Base-by-base conservation (phyloP, 2,329 filamentous ascomycete species). In the Trichoderma sp. region DNA sequence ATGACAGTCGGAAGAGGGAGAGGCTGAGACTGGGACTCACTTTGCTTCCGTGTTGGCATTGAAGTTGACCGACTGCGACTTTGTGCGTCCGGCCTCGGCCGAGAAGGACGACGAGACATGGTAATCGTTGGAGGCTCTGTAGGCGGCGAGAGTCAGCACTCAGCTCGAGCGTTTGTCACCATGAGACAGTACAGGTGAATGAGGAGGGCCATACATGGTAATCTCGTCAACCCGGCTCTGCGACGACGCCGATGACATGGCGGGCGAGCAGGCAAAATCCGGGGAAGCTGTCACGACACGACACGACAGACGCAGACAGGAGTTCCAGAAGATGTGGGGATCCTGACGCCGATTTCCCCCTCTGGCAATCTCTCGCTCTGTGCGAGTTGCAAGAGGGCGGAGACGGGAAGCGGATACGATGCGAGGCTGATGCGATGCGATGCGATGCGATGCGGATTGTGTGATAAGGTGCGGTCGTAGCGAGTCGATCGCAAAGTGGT, bases 1-100 rank as follows among this genome's bases (percentile, higher is more conserved):
- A 30, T 7, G 28, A 30, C 6, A 30, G 28, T 9, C 7, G 34
- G 5, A 34, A 61, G 19, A 14, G 28, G 7, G 39, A 5, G 21
- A 21, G 51, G 51, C 24, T 24, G 45, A 14, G 30, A 17, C 19
- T 30, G 43, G 7, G 12, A 74, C 78, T 26, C 72, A 82, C 80
- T 77, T 81, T 64, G 80, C 81, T 66, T 81, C 80, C 41, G 78
- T 67, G 67, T 83, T 83, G 64, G 77, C 71, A 67, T 81, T 80
- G 47, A 82, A 76, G 63, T 82, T 79, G 52, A 80, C 72, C 48
- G 72, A 72, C n/a, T 74, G 71, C 34, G 75, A 71, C 28, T 74
- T 71, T 24, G 70, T 67, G 54, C 70, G 74, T 19, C 76, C 78
- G 65, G 77, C 75, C 68, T 81, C 78, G 45, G 75, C 71, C 41